Conservation (phyloP, 78 protist genomes). For the Mantamonas sphyraenae region DNA sequence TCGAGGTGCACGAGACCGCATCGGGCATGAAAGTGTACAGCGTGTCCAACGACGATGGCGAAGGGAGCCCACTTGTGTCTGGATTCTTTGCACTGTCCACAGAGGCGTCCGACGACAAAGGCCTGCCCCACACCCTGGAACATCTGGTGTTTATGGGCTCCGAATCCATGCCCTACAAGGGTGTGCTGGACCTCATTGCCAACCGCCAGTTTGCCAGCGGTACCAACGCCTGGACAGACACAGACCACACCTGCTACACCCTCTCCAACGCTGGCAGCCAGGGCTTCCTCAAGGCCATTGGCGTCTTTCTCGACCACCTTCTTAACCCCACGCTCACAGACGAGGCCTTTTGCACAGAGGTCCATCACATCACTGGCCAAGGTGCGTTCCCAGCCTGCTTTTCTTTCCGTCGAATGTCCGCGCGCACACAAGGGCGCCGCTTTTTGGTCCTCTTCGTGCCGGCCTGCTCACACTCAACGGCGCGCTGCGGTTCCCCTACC, state of each 20-base stretch:
- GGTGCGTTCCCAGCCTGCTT: too few relatives aligned
- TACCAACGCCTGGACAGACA: conserved; percentile 61
- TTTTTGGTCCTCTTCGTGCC: too few relatives aligned
- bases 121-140: conserved; percentile 63
- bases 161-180: too few relatives aligned
- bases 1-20: too few relatives aligned
- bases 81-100: conserved; percentile 44
- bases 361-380: conserved; percentile 53
- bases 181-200: conserved; percentile 54
- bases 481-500: not conserved
- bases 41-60: too few relatives aligned
- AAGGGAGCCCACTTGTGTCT: conserved; percentile 9
- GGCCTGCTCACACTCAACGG: too few relatives aligned
- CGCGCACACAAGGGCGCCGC: too few relatives aligned
- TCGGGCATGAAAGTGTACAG: too few relatives aligned
- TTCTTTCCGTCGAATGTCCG: too few relatives aligned
- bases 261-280: conserved; percentile 48
- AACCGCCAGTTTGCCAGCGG: conserved; percentile 49
- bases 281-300: conserved; percentile 67
- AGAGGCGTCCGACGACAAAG: conserved; percentile 38
- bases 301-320: conserved; percentile 78
- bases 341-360: conserved; percentile 40
- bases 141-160: conserved; percentile 65
- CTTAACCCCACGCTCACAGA: conserved; percentile 70
- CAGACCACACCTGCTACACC: conserved; percentile 65